Percentiles rank a stretch among this genome's conserved stretches.
Evolutionary conservation across 108 stramenopile species (phyloP).

Genomic region (Cyclostephanos invisitatus): DNA sequence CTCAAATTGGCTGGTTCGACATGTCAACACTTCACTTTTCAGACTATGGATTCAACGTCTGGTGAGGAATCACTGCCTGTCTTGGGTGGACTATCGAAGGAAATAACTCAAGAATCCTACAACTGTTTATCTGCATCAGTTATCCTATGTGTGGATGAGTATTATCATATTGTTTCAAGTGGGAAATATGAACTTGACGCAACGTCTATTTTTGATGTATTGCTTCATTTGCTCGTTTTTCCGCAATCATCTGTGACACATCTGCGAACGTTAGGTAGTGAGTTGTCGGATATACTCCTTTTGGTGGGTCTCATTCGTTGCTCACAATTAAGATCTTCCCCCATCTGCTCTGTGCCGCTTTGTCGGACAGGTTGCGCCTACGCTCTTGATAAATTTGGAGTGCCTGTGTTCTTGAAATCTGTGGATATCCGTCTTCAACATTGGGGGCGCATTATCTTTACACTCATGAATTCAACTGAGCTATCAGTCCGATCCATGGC

Average conservation of each 20-base stretch:
- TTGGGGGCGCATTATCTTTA: constrained; percentile 74
- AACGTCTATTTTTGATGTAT: constrained; percentile 66
- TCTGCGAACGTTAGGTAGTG: constrained; percentile 77
- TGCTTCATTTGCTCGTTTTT: constrained; percentile 77
- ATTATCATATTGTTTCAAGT: constrained; percentile 47
- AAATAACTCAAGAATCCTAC: constrained; percentile 80
- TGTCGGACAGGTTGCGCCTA: constrained; percentile 53
- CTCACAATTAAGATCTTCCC: background rate
- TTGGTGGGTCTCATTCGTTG: background rate
- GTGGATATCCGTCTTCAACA: constrained; percentile 70
- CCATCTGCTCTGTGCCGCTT: background rate
- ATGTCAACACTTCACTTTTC: constrained; percentile 75
- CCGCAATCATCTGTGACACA: constrained; percentile 86
- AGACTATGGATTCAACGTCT: too few relatives aligned
- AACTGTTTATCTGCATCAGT: constrained; percentile 84
- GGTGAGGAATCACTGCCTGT: constrained; percentile 20
- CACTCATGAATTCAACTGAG: constrained; percentile 81
- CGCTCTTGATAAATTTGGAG: constrained; percentile 82
- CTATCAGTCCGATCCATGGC: constrained; percentile 88
- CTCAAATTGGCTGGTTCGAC: constrained; percentile 68
- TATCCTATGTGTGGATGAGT: constrained; percentile 79
- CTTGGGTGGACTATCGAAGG: constrained; percentile 37
- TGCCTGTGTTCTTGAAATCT: constrained; percentile 59
- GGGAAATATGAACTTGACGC: constrained; percentile 52
- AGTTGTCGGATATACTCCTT: background rate